Evolutionary conservation across 2,329 filamentous ascomycete genomes (phyloP).

Genomic region (Fusarium guadeloupense): DNA sequence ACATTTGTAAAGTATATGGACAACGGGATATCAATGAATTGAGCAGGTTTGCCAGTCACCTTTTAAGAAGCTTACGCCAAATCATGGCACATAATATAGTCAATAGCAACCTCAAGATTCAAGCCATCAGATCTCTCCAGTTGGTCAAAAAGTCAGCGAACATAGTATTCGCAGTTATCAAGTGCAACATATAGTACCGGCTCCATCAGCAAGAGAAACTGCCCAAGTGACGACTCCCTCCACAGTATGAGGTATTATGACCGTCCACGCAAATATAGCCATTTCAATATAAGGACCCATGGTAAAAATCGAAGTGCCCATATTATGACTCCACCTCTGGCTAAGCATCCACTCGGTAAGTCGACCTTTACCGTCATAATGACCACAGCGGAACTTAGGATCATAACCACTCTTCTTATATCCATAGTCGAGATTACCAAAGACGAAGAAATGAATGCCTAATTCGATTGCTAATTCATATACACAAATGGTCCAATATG

Average conservation of each 20-base stretch:
- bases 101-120: slow-evolving; percentile 15
- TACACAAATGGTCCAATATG: background rate
- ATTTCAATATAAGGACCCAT: slow-evolving; percentile 23
- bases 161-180: slow-evolving; percentile 27
- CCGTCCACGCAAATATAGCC: background rate
- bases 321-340: slow-evolving; percentile 38
- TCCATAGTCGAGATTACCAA: slow-evolving; percentile 59
- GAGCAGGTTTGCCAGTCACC: slow-evolving; percentile 16
- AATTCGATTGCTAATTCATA: slow-evolving; percentile 21
- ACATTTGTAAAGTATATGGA: background rate
- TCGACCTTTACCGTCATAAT: slow-evolving; percentile 60
- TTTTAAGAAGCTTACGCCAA: slow-evolving; percentile 15
- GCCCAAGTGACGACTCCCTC: slow-evolving; percentile 24
- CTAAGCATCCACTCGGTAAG: slow-evolving; percentile 56
- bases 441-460: slow-evolving; percentile 53
- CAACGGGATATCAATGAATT: background rate
- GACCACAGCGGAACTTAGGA: slow-evolving; percentile 56
- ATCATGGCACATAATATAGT: slow-evolving; percentile 4
- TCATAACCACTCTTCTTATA: slow-evolving; percentile 59
- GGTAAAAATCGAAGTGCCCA: slow-evolving; percentile 7
- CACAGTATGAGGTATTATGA: background rate
- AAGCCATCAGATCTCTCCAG: background rate
- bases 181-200: slow-evolving; percentile 9
- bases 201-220: slow-evolving; percentile 7
- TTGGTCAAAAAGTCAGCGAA: slow-evolving; percentile 17